Conservation (phyloP, 2,329 filamentous ascomycete species). For the Apiospora rasikravindrae region DNA sequence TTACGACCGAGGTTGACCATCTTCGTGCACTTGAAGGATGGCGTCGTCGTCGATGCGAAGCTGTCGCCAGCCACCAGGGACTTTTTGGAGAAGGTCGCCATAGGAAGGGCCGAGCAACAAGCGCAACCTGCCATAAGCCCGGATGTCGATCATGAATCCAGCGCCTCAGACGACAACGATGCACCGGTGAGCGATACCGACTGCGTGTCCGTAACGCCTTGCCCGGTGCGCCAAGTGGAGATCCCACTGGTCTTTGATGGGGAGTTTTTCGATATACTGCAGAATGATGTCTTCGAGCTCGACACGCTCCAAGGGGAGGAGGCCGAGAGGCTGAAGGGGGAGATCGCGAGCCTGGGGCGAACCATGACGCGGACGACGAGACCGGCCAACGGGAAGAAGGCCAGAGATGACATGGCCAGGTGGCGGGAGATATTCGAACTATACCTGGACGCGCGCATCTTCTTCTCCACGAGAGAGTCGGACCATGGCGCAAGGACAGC, state of each 20-base stretch:
- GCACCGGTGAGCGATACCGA: background rate
- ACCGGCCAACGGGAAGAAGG: conserved; percentile 65
- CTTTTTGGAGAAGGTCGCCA: conserved; percentile 67
- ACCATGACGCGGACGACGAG: conserved; percentile 69
- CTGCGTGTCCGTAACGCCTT: background rate
- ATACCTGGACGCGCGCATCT: conserved; percentile 79
- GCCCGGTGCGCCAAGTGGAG: conserved; percentile 57
- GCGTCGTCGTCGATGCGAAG: conserved; percentile 70
- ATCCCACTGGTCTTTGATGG: conserved; percentile 78
- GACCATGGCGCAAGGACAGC: conserved; percentile 73
- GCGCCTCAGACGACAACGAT: background rate
- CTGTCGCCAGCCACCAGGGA: conserved; percentile 68
- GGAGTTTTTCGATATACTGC: conserved; percentile 80
- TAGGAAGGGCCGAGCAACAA: conserved; percentile 6
- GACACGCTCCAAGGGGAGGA: conserved; percentile 72
- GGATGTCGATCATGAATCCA: background rate
- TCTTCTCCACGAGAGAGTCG: conserved; percentile 78
- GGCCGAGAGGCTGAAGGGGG: conserved; percentile 63
- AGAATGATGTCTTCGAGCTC: conserved; percentile 71
- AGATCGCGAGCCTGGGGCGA: conserved; percentile 69
- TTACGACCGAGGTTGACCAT: conserved; percentile 75
- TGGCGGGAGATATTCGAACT: conserved; percentile 85
- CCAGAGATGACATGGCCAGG: conserved; percentile 67
- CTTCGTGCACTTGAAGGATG: conserved; percentile 69
- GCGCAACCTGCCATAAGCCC: background rate